phyloP scores from a whole-genome alignment of 73 alveolate species.

The Uronychia binucleata region DNA sequence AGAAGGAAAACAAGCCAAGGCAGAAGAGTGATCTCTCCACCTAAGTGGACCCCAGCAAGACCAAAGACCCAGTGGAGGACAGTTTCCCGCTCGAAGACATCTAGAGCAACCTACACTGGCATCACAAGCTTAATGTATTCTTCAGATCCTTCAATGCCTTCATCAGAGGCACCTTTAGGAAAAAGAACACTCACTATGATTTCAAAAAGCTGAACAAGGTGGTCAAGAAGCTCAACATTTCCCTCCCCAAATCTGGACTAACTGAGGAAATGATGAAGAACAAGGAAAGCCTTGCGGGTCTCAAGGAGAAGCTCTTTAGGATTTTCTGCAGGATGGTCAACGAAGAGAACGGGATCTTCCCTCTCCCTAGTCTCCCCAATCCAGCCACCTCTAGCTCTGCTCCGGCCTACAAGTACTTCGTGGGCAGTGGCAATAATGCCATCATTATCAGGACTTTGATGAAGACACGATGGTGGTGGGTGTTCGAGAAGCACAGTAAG shows the following conservation, averaged over 20 bases:
- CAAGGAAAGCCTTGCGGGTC: conserved; percentile 7
- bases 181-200: not conserved
- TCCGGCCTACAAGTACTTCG: conserved; percentile 17
- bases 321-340: not conserved
- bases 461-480: conserved; percentile 63
- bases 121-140: not conserved
- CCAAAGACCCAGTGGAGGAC: not conserved
- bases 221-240: not conserved
- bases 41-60: not conserved
- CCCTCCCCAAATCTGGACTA: not conserved
- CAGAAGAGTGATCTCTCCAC: not conserved
- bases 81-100: not conserved
- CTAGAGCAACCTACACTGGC: not conserved
- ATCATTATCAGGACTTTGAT: conserved; percentile 28
- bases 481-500: conserved; percentile 28
- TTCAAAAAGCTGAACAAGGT: not conserved
- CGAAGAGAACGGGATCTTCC: conserved; percentile 13
- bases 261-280: conserved; percentile 22
- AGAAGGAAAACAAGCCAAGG: not conserved
- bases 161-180: not conserved
- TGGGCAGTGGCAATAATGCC: conserved; percentile 55
- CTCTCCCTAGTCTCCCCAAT: not conserved
- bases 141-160: not conserved
- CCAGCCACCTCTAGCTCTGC: not conserved
- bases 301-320: conserved; percentile 25